These are phyloP conservation scores for Lathyrus sativus DNA, from an alignment of 306 rosid genomes.

Conservation along the genomic window DNA sequence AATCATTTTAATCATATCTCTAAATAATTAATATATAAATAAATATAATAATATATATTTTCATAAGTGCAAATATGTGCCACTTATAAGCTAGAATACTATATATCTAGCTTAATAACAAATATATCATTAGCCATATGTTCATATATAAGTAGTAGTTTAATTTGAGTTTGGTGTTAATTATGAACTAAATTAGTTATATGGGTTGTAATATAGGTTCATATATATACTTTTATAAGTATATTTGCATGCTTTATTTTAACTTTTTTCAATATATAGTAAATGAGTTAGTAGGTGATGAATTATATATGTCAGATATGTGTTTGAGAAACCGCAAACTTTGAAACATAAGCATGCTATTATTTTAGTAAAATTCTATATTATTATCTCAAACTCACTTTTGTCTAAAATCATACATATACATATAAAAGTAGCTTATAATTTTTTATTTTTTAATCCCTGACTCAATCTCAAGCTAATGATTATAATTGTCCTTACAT, in stretches of 20 bases:
- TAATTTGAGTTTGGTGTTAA: slow-evolving; percentile 24
- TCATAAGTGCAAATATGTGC: slow-evolving; percentile 37
- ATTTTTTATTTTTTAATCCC: slow-evolving; percentile 10
- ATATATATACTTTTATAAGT: slow-evolving; percentile 26
- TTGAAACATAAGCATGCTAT: slow-evolving; percentile 33
- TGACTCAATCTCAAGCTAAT: slow-evolving; percentile 31
- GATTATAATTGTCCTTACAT: slow-evolving; percentile 29
- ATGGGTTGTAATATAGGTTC: slow-evolving; percentile 49
- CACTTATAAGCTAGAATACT: slow-evolving; percentile 25
- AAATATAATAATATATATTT: background rate
- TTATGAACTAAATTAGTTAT: slow-evolving; percentile 29
- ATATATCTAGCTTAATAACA: slow-evolving; percentile 26
- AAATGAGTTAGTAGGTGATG: slow-evolving; percentile 22
- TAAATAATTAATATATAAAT: slow-evolving; percentile 6
- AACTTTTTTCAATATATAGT: slow-evolving; percentile 7
- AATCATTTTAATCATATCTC: background rate
- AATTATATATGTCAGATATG: slow-evolving; percentile 24
- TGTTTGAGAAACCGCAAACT: slow-evolving; percentile 39
- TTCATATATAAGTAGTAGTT: slow-evolving; percentile 34
- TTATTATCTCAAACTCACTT: slow-evolving; percentile 12
- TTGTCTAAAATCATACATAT: slow-evolving; percentile 18
- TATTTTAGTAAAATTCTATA: slow-evolving; percentile 37
- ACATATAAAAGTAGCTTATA: slow-evolving; percentile 6
- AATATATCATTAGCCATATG: slow-evolving; percentile 38
- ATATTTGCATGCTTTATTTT: slow-evolving; percentile 24